Conservation (phyloP, 805 yeast genomes). For the Scheffersomyces ergatensis region DNA sequence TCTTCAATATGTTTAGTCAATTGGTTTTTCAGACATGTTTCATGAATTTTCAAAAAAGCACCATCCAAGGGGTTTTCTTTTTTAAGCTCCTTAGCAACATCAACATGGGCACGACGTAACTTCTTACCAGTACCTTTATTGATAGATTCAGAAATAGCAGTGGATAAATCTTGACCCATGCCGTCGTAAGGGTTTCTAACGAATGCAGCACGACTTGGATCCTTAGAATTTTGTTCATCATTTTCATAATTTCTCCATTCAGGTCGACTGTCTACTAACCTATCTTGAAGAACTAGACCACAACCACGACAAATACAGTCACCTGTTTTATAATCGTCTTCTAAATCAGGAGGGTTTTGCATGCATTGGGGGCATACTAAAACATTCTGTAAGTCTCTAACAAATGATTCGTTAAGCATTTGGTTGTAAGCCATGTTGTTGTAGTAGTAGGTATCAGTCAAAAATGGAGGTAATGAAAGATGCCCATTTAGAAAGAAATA, state of each 20-base stretch:
- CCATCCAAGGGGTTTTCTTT: no score
- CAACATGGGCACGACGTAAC: no score
- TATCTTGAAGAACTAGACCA: slow-evolving; percentile 88
- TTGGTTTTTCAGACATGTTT: slow-evolving; percentile 94
- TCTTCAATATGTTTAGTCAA: slow-evolving; percentile 92
- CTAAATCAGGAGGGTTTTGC: slow-evolving; percentile 90
- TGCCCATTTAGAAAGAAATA: no score
- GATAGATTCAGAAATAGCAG: slow-evolving; percentile 85
- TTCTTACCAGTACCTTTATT: slow-evolving; percentile 52
- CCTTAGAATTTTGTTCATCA: slow-evolving; percentile 97
- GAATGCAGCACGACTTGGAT: slow-evolving; percentile 98
- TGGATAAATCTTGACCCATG: slow-evolving; percentile 84
- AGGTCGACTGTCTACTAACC: slow-evolving; percentile 89
- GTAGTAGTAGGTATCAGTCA: no score
- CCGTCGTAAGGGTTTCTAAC: slow-evolving; percentile 88
- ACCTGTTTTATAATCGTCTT: slow-evolving; percentile 93
- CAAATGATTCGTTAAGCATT: no score
- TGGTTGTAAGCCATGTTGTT: no score
- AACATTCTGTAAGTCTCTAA: slow-evolving; percentile 67
- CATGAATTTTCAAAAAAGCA: slow-evolving; percentile 83
- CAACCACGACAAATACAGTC: slow-evolving; percentile 96
- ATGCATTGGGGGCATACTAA: slow-evolving; percentile 94
- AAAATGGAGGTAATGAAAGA: no score
- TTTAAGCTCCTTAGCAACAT: no score
- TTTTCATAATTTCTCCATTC: slow-evolving; percentile 98